Conservation (phyloP, 768 basidiomycete species). For the Auriscalpium vulgare region DNA sequence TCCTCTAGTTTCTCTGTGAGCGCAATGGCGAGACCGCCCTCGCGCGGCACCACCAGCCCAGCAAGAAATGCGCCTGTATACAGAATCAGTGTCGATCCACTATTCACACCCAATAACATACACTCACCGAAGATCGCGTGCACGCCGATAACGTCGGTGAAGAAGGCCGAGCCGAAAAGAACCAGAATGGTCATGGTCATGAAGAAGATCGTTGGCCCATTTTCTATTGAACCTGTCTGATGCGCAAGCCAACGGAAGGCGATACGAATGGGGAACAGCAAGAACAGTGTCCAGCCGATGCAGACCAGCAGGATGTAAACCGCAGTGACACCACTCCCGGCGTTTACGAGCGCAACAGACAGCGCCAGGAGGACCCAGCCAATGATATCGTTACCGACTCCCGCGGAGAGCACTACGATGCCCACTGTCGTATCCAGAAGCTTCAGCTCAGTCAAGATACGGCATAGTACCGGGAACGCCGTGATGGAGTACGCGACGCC, state of each 20-base stretch:
- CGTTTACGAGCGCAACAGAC: conserved; percentile 88
- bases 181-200: conserved; percentile 81
- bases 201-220: conserved; percentile 80
- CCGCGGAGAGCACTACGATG: conserved; percentile 86
- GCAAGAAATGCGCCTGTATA: conserved; percentile 67
- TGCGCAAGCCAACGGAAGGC: conserved; percentile 65
- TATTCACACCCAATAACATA: background rate
- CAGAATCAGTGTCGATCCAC: background rate
- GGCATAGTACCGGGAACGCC: conserved; percentile 78
- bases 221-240: conserved; percentile 71
- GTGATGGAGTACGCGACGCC: conserved; percentile 89
- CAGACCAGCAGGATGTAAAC: conserved; percentile 78
- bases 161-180: conserved; percentile 82
- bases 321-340: conserved; percentile 73
- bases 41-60: conserved; percentile 77
- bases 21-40: conserved; percentile 77
- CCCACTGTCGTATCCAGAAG: conserved; percentile 89
- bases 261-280: conserved; percentile 59
- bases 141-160: conserved; percentile 89
- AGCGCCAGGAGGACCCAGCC: conserved; percentile 82
- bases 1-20: conserved; percentile 98
- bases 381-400: conserved; percentile 78
- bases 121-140: conserved; percentile 78
- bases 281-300: conserved; percentile 72
- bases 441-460: conserved; percentile 87